Conservation (phyloP, 371 early-diverging fungal species). For the Phascolomyces articulosus region DNA sequence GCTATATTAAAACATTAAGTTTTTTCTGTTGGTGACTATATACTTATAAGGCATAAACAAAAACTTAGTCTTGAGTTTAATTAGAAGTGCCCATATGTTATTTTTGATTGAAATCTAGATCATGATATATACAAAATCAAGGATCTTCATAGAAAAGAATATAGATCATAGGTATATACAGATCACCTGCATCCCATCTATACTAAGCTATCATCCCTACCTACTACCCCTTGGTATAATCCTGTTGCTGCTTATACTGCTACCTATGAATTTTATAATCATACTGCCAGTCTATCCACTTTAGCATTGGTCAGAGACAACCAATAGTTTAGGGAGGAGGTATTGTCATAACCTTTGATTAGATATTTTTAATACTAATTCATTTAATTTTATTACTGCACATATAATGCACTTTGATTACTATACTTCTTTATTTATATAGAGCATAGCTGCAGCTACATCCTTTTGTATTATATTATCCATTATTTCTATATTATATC, state of each 20-base stretch:
- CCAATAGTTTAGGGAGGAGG: background rate
- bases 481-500: no score
- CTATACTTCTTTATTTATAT: no score
- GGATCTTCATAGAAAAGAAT: background rate
- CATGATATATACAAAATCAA: conserved; percentile 5
- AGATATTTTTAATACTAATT: no score
- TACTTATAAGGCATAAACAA: conserved; percentile 9
- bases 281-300: no score
- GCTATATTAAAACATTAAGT: background rate
- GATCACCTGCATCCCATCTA: conserved; percentile 1
- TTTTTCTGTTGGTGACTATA: no score
- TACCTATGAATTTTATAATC: no score
- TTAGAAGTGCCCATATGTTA: conserved; percentile 12
- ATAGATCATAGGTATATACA: conserved; percentile 3
- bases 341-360: conserved; percentile 3
- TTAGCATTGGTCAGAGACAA: background rate
- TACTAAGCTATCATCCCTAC: background rate
- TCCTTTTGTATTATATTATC: no score
- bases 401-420: no score
- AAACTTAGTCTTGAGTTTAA: conserved; percentile 9
- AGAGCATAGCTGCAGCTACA: no score
- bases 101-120: background rate
- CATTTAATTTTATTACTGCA: no score
- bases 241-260: background rate
- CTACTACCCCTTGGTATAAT: conserved; percentile 6